Evolutionary conservation across 1,284 basidiomycete genomes (phyloP), one percentile per base, ranked within the genome.

Genomic region (Trametes sp.): DNA sequence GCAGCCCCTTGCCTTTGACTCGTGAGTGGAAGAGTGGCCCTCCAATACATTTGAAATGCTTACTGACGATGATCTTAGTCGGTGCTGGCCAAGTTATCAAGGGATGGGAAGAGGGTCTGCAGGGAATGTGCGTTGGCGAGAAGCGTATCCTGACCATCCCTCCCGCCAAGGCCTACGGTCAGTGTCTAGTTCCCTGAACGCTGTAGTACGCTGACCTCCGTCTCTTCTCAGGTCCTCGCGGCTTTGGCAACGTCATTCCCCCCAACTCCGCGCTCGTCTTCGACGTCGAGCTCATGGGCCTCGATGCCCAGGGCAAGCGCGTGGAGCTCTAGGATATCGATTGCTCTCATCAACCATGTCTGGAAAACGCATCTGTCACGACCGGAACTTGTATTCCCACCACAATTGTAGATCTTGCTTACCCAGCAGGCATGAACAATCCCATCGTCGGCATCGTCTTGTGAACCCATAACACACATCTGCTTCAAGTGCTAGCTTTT

Each of bases 111-210:
- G 77, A 91, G 59, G 92, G 92, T 69, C 84, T 94, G 54, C 63
- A 84, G 52, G 90, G 89, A 70, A 96, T 98, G 92, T 98, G 96
- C 76, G 74, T 93, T 36, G 84, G 87, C 62, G 96, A 98, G 82
- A 96, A 95, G 82, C 89, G 96, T 49, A 93, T 84, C n/a, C 84
- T 98, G 66, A 94, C 89, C 21, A 96, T 96, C 67, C 95, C 95
- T 19, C 75, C 92, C 14, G 66, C 81, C 54, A 79, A 89, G 78
- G 95, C 87, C 14, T 97, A 96, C 72, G 95, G 95, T 95, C 64
- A 65, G 90, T 82, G 36, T 48, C 31, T 44, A 41, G 26, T 13
- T 16, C 16, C 10, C 1, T n/a, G 14, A 59, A 33, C 2, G 6
- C 4, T 26, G 13, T 48, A 16, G 4, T n/a, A 16, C 52, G 5